Conservation (phyloP, 2,329 filamentous ascomycete species). For the Alternaria dauci region DNA sequence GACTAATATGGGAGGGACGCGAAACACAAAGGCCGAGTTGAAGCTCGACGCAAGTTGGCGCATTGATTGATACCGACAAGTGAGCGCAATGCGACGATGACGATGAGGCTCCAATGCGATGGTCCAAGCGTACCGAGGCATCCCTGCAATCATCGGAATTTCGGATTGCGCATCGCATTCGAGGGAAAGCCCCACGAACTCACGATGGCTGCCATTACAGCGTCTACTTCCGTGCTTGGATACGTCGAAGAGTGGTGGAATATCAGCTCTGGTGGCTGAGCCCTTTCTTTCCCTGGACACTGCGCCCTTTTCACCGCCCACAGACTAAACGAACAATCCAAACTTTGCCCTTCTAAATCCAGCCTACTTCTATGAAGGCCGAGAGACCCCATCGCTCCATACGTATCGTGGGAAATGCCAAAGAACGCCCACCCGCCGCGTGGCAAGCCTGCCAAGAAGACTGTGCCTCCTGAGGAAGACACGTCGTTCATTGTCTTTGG, state of each 20-base stretch:
- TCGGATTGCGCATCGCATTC: constrained; percentile 16
- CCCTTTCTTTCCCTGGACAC: constrained; percentile 21
- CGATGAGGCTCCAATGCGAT: constrained; percentile 9
- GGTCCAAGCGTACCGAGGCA: constrained; percentile 25
- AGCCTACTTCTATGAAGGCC: constrained; percentile 17
- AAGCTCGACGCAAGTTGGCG: neutral
- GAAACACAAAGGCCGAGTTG: neutral
- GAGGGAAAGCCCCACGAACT: constrained; percentile 2
- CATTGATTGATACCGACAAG: neutral
- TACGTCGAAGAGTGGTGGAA: neutral
- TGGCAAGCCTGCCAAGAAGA: constrained; percentile 52
- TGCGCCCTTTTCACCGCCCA: constrained; percentile 23
- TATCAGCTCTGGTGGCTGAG: constrained; percentile 22
- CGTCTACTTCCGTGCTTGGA: too few relatives aligned
- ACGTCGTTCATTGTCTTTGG: constrained; percentile 61
- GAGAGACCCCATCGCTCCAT: neutral
- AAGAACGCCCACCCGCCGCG: constrained; percentile 61
- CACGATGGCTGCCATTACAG: constrained; percentile 12
- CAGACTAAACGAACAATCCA: constrained; percentile 12
- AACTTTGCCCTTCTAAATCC: constrained; percentile 5
- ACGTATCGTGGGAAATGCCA: constrained; percentile 49
- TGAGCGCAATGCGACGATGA: constrained; percentile 3
- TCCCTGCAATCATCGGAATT: constrained; percentile 24
- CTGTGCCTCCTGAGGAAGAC: constrained; percentile 55
- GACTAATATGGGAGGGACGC: neutral